Percentiles rank a stretch among this genome's conserved stretches.
phyloP scores from a whole-genome alignment of 345 rosid species.

The Hibiscus trionum region DNA sequence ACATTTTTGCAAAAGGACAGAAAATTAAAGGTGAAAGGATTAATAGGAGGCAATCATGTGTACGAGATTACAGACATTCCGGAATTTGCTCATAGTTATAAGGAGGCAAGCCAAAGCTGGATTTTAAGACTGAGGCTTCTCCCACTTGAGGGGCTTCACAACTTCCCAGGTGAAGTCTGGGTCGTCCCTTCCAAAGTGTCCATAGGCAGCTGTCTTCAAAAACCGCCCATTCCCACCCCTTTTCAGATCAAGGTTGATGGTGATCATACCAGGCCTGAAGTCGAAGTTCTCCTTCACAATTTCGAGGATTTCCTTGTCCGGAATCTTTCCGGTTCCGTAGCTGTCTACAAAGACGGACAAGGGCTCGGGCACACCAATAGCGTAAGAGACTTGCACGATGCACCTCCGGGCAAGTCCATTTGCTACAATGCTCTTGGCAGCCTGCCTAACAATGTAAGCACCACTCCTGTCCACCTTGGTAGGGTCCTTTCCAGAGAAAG shows the following conservation, averaged over 20 bases:
- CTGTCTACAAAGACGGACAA: constrained; percentile 57
- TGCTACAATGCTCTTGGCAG: constrained; percentile 77
- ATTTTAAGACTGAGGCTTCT: constrained; percentile 43
- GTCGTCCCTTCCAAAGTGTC: constrained; percentile 80
- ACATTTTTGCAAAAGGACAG: constrained; percentile 11
- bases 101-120: background rate
- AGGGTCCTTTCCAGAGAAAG: constrained; percentile 79
- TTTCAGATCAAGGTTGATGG: constrained; percentile 65
- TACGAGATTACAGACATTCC: constrained; percentile 12
- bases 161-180: constrained; percentile 78
- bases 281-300: constrained; percentile 79
- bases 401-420: constrained; percentile 58
- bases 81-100: too few relatives aligned
- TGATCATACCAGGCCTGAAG: constrained; percentile 86
- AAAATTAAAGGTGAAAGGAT: background rate
- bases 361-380: constrained; percentile 71
- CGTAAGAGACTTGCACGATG: constrained; percentile 64
- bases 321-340: constrained; percentile 63
- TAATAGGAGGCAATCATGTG: constrained; percentile 14
- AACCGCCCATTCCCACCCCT: constrained; percentile 73
- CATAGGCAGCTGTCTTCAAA: constrained; percentile 81
- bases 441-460: constrained; percentile 78
- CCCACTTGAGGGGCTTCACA: constrained; percentile 71
- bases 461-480: constrained; percentile 76
- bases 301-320: constrained; percentile 74